Evolutionary conservation across 352 stramenopile species (phyloP), one percentile per base, ranked within the genome.

Genomic region (Globisporangium paddicum): DNA sequence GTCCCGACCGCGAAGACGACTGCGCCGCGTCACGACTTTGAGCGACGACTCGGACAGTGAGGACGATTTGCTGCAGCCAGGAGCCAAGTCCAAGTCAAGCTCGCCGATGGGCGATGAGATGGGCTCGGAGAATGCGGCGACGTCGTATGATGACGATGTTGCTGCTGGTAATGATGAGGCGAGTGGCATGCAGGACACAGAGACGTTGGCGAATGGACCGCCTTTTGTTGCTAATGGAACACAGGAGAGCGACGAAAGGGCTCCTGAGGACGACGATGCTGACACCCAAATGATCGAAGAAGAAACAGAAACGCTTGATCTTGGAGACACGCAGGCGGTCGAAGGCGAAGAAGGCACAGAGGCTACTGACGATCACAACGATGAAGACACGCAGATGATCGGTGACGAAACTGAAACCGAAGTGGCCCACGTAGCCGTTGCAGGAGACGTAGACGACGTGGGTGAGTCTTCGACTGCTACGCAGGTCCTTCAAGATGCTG

Each of bases 31-130:
- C 21, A 70, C 53, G 23, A 64, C 72, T 49, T 44, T 76, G 28
- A 74, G 69, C 53, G 75, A 79, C 26, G 68, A 73, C 14, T 55
- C 55, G 3, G 63, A 73, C 10, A 86, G 73, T 49, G 75, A 83
- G 16, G 66, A 82, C 42, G 75, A 81, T 41, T 54, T 82, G 45
- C 35, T 82, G 11, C 40, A 40, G 25, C 14, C 11, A n/a, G 34
- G 34, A 10, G 26, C 10, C 34, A 48, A 46, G 30, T 28, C 25
- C 10, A 62, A 48, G 18, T 37, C 19, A 21, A 32, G 23, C 37
- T 62, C 35, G 10, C 34, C 46, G 13, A 18, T 54, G 11, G 44
- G n/a, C 14, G 14, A 49, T 25, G 26, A 6, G 18, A 30, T 41
- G 34, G 32, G 23, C 23, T n/a, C 30, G 1, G 28, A 21, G 16